Evolutionary conservation across 2,329 filamentous ascomycete species (phyloP), one percentile per base, ranked within the genome.

Genomic region (Ophiocordyceps sinensis): DNA sequence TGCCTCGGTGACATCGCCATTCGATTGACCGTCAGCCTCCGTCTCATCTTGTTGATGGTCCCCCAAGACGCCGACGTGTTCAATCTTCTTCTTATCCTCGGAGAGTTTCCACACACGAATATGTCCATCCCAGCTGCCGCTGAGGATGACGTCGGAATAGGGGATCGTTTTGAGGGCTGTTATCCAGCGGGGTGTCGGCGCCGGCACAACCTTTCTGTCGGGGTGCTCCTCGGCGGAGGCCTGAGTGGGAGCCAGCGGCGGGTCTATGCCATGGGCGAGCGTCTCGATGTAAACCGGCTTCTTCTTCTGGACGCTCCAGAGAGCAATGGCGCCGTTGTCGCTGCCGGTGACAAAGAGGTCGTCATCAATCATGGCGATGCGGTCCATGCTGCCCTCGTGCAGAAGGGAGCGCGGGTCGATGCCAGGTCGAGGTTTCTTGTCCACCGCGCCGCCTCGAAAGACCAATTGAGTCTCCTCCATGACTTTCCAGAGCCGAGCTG

Each of bases 221-320:
- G 80, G 78, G 42, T 82, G 55, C 39, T 65, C 58, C 53, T 86
- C 85, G n/a, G 86, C 82, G 1, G 81, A 89, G 28, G 79, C 75
- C 50, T 85, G 70, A 17, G 80, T 70, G 1, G 82, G 72, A 3
- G 70, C 66, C 40, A 88, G 64, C 3, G 81, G 68, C 4, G 79
- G 75, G 44, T 95, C 87, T 40, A 93, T 66, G 28, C 91, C 91
- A 60, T 98, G 91, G 4, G 89, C 87, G 28, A 85, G 69, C 2
- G 81, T 73, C 36, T 91, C 65, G 3, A 85, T 83, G 61, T 80
- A 83, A 10, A 98, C 69, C 1, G 91, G 82, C 62, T 96, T 96
- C 73, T 98, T 98, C 67, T 94, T 94, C 57, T 88, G 75, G 19
- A 87, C 71, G 45, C 79, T 86, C 89, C 89, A 96, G 12, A 96